Conservation (phyloP, 2,329 filamentous ascomycete species). For the Colletotrichum scovillei region DNA sequence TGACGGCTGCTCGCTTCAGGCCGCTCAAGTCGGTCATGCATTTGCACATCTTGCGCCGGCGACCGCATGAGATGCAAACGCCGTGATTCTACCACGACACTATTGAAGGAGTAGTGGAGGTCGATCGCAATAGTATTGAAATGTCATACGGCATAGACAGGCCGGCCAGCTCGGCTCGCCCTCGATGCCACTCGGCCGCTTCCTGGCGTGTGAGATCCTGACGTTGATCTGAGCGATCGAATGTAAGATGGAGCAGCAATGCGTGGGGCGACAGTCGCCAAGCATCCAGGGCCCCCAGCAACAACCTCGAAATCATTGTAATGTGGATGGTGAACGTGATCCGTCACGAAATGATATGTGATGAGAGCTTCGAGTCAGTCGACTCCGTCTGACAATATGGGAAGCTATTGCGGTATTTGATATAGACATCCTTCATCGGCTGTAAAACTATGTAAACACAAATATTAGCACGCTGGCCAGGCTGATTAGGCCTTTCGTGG, state of each 20-base stretch:
- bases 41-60: not conserved
- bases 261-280: constrained; percentile 32
- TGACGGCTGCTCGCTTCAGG: not conserved
- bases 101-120: not conserved
- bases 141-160: not conserved
- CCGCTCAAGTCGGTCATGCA: constrained; percentile 1
- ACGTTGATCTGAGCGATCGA: constrained; percentile 32
- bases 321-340: constrained; percentile 24
- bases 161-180: not conserved
- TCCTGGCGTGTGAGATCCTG: constrained; percentile 19
- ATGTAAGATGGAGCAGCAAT: constrained; percentile 35
- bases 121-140: not conserved
- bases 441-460: not conserved
- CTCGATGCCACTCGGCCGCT: not conserved
- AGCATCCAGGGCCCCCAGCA: constrained; percentile 29
- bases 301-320: not conserved
- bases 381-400: not conserved
- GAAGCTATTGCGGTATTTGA: not conserved
- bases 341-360: constrained; percentile 30
- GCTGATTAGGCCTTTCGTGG: not conserved
- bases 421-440: not conserved
- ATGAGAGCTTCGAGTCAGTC: not conserved
- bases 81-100: not conserved
- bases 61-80: constrained; percentile 2
- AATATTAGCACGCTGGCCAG: too few relatives aligned